Evolutionary conservation across 1,139 yeast species (phyloP), one percentile per base, ranked within the genome.

Genomic region (Sugiyamaella pinicola): DNA sequence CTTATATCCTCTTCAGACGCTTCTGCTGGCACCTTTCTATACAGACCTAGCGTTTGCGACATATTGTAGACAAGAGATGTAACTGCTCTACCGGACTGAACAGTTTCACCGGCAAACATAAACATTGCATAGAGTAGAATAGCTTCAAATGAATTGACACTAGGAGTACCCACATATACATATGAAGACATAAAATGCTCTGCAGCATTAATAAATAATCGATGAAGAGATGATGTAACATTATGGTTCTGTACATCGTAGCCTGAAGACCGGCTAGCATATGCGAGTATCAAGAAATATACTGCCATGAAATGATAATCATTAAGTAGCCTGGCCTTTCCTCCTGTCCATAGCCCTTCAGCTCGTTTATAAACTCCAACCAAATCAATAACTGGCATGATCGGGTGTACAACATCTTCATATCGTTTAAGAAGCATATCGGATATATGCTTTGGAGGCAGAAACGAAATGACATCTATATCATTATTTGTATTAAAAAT

Each of bases 41-140:
- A 48, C 6, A 52, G 46, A 1, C 52, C 52, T n/a, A 52, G 19
- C n/a, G 37, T 48, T 12, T 37, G 35, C 5, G 55, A 52, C 52
- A 52, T 48, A 39, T 42, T 42, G 21, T 48, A 40, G n/a, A 40
- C 46, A 6, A 52, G 33, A 2, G 49, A 34, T 12, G 46, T 31
- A 6, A 52, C 29, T 4, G 55, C 43, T 22, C 49, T 19, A 8
- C 49, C 51, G 3, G 47, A 44, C 12, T 48, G 50, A 7, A 44
- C 49, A n/a, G 55, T 52, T 22, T 52, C 55, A 1, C 55, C 55
- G 8, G 55, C 51, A 31, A 48, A 52, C 52, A 52, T 52, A 38
- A 52, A 52, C 31, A 48, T 52, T 4, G 52, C 35, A 48, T 52
- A 52, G 2, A 52, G 39, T 7, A 52, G 26, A 22, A 48, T 38